Percentiles rank a stretch among this genome's conserved stretches.
These are phyloP conservation scores for Microbotryum silenes-acaulis DNA, from an alignment of 1,284 basidiomycete genomes.

Conservation along the genomic window DNA sequence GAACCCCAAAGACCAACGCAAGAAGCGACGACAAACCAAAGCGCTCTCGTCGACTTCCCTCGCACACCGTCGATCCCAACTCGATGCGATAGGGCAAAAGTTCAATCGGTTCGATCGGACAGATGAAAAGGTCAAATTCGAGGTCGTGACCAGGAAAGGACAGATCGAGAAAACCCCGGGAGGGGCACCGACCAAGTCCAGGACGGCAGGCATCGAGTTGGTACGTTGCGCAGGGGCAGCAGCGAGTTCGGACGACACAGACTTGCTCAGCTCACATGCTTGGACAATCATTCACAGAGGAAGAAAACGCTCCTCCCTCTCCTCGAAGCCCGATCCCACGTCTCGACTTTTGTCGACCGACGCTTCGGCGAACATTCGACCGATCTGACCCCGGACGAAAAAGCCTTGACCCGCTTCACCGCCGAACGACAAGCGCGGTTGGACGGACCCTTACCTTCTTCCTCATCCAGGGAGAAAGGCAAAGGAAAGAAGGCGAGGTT, in stretches of 20 bases:
- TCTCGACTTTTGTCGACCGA: slow-evolving; percentile 83
- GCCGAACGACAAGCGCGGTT: slow-evolving; percentile 64
- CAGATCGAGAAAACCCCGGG: slow-evolving; percentile 67
- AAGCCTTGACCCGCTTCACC: slow-evolving; percentile 95
- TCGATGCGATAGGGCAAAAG: slow-evolving; percentile 72
- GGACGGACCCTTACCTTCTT: not conserved
- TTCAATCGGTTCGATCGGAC: slow-evolving; percentile 92
- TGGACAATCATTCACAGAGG: slow-evolving; percentile 11
- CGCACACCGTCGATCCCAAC: slow-evolving; percentile 44
- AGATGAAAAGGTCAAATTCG: slow-evolving; percentile 56
- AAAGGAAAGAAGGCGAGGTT: slow-evolving; percentile 71
- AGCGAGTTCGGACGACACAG: too few relatives aligned
- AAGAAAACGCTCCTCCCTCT: slow-evolving; percentile 77
- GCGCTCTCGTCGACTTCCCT: slow-evolving; percentile 39
- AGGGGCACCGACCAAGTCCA: slow-evolving; percentile 76
- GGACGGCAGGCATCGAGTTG: slow-evolving; percentile 82
- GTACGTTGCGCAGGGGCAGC: slow-evolving; percentile 46
- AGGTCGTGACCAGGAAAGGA: slow-evolving; percentile 55
- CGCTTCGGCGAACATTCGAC: slow-evolving; percentile 95
- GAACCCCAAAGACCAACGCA: slow-evolving; percentile 55
- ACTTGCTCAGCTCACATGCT: not conserved
- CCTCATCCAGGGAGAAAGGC: slow-evolving; percentile 24
- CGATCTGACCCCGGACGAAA: slow-evolving; percentile 82
- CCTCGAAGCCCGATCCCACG: slow-evolving; percentile 60
- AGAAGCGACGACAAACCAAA: slow-evolving; percentile 44